Evolutionary conservation across 208 protist genomes (phyloP).

Genomic region (Spongospora subterranea): DNA sequence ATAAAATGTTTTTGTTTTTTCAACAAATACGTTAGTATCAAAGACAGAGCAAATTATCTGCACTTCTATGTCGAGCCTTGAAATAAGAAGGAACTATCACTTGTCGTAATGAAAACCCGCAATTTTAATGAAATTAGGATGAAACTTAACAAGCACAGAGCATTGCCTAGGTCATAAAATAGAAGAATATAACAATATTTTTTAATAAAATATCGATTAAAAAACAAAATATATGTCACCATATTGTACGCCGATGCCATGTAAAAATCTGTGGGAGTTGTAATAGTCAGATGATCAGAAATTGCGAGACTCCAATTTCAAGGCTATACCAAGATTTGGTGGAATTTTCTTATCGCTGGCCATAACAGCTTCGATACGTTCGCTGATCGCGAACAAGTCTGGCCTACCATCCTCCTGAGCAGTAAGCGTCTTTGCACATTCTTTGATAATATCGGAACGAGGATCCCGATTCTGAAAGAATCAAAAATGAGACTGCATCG

Average conservation of each 20-base stretch:
- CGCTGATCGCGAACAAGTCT: conserved; percentile 3
- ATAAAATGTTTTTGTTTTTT: too few species aligned
- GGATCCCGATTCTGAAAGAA: conserved; percentile 26
- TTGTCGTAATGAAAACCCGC: too few species aligned
- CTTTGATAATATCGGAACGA: conserved; percentile 53
- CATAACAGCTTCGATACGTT: conserved; percentile 59
- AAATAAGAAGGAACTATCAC: too few species aligned
- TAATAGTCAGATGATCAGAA: background rate
- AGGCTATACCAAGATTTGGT: conserved; percentile 41
- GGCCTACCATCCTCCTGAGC: conserved; percentile 8
- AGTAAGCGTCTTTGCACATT: background rate
- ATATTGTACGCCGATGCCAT: conserved; percentile 53
- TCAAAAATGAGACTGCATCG: background rate
- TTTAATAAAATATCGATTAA: background rate
- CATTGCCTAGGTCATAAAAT: background rate
- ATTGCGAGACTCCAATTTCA: background rate
- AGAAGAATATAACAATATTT: background rate
- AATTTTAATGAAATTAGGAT: too few species aligned
- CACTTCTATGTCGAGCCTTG: too few species aligned
- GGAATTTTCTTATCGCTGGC: conserved; percentile 29
- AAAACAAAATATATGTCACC: conserved; percentile 6
- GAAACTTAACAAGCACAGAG: too few species aligned
- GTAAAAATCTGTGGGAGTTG: background rate
- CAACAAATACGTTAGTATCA: too few species aligned
- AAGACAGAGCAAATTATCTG: too few species aligned